Conservation (phyloP, 2,329 filamentous ascomycete genomes). For the Geosmithia putterillii region DNA sequence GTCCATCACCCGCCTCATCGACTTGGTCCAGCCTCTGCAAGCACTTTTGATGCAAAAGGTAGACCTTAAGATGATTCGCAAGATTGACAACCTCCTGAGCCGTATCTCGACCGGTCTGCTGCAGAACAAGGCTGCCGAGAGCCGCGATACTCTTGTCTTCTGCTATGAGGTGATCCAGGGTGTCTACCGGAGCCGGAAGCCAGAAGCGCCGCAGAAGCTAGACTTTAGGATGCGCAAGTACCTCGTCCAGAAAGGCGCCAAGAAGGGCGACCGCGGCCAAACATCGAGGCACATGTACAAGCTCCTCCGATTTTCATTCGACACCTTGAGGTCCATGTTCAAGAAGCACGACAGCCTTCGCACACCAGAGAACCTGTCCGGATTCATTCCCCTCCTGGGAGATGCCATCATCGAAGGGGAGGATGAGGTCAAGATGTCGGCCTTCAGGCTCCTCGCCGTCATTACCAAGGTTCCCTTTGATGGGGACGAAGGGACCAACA, state of each 20-base stretch:
- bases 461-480: slow-evolving; percentile 76
- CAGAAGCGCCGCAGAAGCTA: slow-evolving; percentile 36
- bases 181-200: slow-evolving; percentile 56
- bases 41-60: slow-evolving; percentile 73
- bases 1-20: slow-evolving; percentile 60
- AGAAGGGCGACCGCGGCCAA: slow-evolving; percentile 58
- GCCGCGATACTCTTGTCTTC: slow-evolving; percentile 77
- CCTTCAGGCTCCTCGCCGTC: slow-evolving; percentile 72
- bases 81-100: slow-evolving; percentile 79
- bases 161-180: slow-evolving; percentile 91
- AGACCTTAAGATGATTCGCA: slow-evolving; percentile 69
- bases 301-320: slow-evolving; percentile 75
- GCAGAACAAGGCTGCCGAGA: slow-evolving; percentile 67
- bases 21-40: slow-evolving; percentile 68
- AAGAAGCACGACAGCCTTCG: slow-evolving; percentile 75
- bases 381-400: slow-evolving; percentile 80
- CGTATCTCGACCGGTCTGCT: slow-evolving; percentile 74
- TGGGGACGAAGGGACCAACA: slow-evolving; percentile 50
- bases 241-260: slow-evolving; percentile 67
- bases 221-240: slow-evolving; percentile 59
- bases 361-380: slow-evolving; percentile 66
- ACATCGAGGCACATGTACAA: slow-evolving; percentile 79
- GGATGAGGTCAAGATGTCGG: slow-evolving; percentile 85
- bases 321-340: slow-evolving; percentile 73
- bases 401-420: slow-evolving; percentile 75